These are phyloP conservation scores for Solanum dulcamara DNA, from an alignment of 257 asterid genomes.

Conservation along the genomic window DNA sequence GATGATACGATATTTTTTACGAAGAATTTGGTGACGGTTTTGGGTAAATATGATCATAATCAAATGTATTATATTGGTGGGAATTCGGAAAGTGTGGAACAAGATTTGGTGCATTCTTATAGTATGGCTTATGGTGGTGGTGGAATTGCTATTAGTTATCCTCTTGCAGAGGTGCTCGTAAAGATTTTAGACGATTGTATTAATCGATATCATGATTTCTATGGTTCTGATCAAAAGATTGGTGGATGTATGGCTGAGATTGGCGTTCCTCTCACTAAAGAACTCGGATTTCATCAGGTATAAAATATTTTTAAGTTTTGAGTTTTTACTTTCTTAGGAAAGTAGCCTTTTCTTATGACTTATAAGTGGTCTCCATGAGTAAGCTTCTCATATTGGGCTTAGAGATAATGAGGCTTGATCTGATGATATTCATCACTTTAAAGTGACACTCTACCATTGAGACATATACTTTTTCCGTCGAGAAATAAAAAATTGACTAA, in stretches of 20 bases:
- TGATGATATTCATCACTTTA: not conserved
- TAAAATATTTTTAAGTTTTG: not conserved
- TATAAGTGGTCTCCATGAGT: not conserved
- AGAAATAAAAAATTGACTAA: not conserved
- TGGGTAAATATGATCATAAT: constrained; percentile 50
- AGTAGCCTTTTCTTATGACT: not conserved
- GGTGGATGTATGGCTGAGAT: constrained; percentile 57
- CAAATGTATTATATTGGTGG: constrained; percentile 71
- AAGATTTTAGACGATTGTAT: constrained; percentile 62
- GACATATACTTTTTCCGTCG: not conserved
- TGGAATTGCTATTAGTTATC: constrained; percentile 73
- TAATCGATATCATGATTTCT: constrained; percentile 49
- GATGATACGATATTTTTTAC: constrained; percentile 78
- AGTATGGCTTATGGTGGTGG: constrained; percentile 87
- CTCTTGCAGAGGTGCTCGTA: constrained; percentile 62
- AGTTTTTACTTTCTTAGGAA: not conserved
- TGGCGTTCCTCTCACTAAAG: constrained; percentile 64
- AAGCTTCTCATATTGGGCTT: not conserved
- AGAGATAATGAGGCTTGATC: not conserved
- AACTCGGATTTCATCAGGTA: constrained; percentile 92
- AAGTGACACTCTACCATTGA: not conserved
- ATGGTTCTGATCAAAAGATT: constrained; percentile 75
- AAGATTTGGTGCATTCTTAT: constrained; percentile 49
- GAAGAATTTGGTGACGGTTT: constrained; percentile 49
- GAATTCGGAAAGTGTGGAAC: constrained; percentile 85